These are phyloP conservation scores for Alloascoidea africana DNA, from an alignment of 805 yeast species.

Conservation along the genomic window DNA sequence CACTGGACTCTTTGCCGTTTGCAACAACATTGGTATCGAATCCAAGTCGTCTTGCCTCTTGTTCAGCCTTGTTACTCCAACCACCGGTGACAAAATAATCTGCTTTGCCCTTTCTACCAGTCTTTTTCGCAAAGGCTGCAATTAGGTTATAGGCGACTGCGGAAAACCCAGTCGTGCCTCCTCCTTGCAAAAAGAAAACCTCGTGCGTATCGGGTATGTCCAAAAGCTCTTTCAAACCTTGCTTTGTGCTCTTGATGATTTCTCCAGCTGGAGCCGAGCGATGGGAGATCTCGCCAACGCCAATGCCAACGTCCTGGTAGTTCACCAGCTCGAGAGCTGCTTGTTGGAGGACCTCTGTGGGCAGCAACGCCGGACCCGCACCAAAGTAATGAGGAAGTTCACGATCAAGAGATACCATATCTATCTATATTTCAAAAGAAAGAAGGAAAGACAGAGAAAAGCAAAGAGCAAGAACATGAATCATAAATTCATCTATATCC, in stretches of 20 bases:
- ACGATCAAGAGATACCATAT: background rate
- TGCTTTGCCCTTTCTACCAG: slow-evolving; percentile 64
- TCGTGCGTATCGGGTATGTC: slow-evolving; percentile 85
- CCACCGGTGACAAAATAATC: slow-evolving; percentile 86
- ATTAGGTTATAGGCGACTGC: slow-evolving; percentile 70
- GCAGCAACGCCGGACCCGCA: slow-evolving; percentile 96
- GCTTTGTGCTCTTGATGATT: slow-evolving; percentile 67
- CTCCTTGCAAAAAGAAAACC: slow-evolving; percentile 92
- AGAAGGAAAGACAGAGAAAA: too few species aligned
- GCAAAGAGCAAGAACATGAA: too few species aligned
- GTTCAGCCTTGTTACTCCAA: slow-evolving; percentile 83
- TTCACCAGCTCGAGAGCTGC: slow-evolving; percentile 76
- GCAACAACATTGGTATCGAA: slow-evolving; percentile 54
- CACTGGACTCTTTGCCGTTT: slow-evolving; percentile 36
- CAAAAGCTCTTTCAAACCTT: slow-evolving; percentile 45
- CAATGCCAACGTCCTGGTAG: slow-evolving; percentile 59
- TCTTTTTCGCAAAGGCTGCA: slow-evolving; percentile 56
- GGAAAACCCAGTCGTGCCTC: slow-evolving; percentile 94
- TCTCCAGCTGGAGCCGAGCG: slow-evolving; percentile 72
- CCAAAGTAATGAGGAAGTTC: slow-evolving; percentile 47
- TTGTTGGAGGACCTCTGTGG: slow-evolving; percentile 69
- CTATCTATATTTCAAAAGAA: too few species aligned
- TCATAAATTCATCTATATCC: too few species aligned
- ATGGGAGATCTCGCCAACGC: slow-evolving; percentile 93
- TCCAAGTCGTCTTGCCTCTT: slow-evolving; percentile 81